Conservation (phyloP, 768 basidiomycete species). For the Lepiota subincarnata region DNA sequence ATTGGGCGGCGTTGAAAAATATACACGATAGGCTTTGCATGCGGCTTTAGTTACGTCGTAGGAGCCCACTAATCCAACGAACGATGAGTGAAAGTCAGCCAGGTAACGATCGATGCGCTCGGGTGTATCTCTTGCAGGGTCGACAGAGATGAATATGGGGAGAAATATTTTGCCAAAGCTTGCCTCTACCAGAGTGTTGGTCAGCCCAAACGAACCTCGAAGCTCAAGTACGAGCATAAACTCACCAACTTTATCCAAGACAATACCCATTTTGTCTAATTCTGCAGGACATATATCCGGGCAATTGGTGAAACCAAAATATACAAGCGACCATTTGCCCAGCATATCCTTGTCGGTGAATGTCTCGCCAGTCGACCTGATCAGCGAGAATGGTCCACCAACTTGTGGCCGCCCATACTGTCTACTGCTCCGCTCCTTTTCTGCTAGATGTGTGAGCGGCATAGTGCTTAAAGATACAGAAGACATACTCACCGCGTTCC, state of each 20-base stretch:
- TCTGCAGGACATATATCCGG: slow-evolving; percentile 99
- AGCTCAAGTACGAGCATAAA: slow-evolving; percentile 5
- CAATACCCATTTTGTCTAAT: slow-evolving; percentile 86
- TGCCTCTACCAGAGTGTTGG: slow-evolving; percentile 45
- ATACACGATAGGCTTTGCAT: slow-evolving; percentile 96
- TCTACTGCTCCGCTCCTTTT: slow-evolving; percentile 67
- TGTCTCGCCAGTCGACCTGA: slow-evolving; percentile 55
- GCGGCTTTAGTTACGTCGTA: slow-evolving; percentile 80
- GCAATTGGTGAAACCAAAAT: slow-evolving; percentile 99
- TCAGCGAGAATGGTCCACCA: slow-evolving; percentile 86
- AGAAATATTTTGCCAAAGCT: slow-evolving; percentile 69
- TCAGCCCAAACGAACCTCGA: background rate
- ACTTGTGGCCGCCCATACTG: slow-evolving; percentile 83
- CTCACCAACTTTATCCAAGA: slow-evolving; percentile 72
- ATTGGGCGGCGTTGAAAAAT: slow-evolving; percentile 93
- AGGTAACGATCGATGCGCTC: slow-evolving; percentile 60
- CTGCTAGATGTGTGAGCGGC: slow-evolving; percentile 32
- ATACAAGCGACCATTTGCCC: slow-evolving; percentile 88
- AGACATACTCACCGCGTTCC: slow-evolving; percentile 58
- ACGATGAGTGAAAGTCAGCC: slow-evolving; percentile 86
- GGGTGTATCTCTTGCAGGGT: slow-evolving; percentile 85
- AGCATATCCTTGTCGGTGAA: slow-evolving; percentile 84
- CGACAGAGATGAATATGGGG: slow-evolving; percentile 94
- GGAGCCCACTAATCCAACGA: slow-evolving; percentile 82
- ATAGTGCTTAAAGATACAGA: background rate